Percentiles rank a stretch among this genome's conserved stretches.
Conservation (phyloP, 2,329 filamentous ascomycete genomes). For the Trichoderma oligosporum region DNA sequence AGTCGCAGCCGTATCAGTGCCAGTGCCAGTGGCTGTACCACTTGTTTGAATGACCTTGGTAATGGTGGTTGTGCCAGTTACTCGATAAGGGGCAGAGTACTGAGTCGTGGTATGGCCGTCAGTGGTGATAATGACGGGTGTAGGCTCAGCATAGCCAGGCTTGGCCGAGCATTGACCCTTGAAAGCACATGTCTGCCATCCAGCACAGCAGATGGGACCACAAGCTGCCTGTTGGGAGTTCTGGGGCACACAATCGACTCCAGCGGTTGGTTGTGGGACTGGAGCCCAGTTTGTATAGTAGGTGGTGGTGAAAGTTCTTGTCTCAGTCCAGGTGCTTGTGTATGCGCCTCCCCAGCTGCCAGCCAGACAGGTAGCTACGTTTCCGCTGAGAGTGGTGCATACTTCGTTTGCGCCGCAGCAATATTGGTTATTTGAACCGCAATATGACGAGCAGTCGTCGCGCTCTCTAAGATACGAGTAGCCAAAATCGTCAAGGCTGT, state of each 20-base stretch:
- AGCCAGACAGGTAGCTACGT: constrained; percentile 48
- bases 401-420: constrained; percentile 49
- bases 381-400: constrained; percentile 49
- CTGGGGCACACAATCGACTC: constrained; percentile 48
- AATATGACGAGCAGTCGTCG: constrained; percentile 47
- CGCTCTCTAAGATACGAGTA: constrained; percentile 50
- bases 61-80: constrained; percentile 53
- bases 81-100: constrained; percentile 50
- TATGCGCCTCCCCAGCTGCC: constrained; percentile 38
- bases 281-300: constrained; percentile 48
- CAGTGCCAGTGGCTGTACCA: constrained; percentile 42
- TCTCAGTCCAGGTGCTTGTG: constrained; percentile 60
- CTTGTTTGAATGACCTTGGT: constrained; percentile 33
- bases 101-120: constrained; percentile 51
- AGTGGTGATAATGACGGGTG: constrained; percentile 43
- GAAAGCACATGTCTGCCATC: constrained; percentile 62
- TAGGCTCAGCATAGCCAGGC: constrained; percentile 43
- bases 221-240: constrained; percentile 58
- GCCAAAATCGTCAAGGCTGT: constrained; percentile 46
- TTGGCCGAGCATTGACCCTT: constrained; percentile 56
- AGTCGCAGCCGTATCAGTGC: constrained; percentile 38
- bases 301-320: constrained; percentile 57
- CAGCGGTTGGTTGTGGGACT: constrained; percentile 42
- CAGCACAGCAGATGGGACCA: constrained; percentile 66
- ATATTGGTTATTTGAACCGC: constrained; percentile 52